Evolutionary conservation across 108 stramenopile species (phyloP), one percentile per base, ranked within the genome.

Genomic region (Cyclotella atomus): DNA sequence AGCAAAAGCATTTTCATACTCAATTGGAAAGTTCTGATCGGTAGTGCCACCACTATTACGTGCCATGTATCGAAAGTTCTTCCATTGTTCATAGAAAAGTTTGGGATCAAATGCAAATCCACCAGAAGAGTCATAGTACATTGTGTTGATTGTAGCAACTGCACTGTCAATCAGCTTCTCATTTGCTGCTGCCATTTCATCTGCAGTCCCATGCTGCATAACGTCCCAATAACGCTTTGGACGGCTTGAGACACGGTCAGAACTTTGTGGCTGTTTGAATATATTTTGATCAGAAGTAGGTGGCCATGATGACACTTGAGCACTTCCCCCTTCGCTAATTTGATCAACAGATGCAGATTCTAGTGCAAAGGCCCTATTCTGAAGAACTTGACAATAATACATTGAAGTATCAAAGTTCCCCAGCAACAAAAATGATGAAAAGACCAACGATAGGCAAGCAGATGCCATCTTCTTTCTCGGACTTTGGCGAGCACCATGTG

Each of bases 81-180:
- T 84, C 90, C 90, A 94, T 36, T 73, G 33, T 20, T 27, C 44
- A 63, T 87, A 91, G 46, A 94, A 88, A 24, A 85, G 82, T 33
- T 68, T 36, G 12, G 89, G 79, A 61, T 83, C 71, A 76, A 94
- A 94, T 15, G 64, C 35, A 44, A 54, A 74, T 5, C 93, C 93
- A 14, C 93, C 93, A 16, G 88, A 81, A 60, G 87, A 78, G 60
- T 94, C 93, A 62, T 90, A 94, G 59, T 85, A 94, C 87, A 90
- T 89, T 10, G 87, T 90, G 50, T 84, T 85, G 56, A 91, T 84
- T 25, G 88, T 93, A 2, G 89, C 88, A 2, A 93, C 87, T 8
- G 88, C 89, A 74, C 87, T 75, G 70, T 93, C 92, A 9, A 93
- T 56, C 21, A 93, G 77, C n/a, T 57, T 84, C 71, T 84, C 85